Evolutionary conservation across 169 alveolate genomes (phyloP).

Genomic region (Eimeria tenella): DNA sequence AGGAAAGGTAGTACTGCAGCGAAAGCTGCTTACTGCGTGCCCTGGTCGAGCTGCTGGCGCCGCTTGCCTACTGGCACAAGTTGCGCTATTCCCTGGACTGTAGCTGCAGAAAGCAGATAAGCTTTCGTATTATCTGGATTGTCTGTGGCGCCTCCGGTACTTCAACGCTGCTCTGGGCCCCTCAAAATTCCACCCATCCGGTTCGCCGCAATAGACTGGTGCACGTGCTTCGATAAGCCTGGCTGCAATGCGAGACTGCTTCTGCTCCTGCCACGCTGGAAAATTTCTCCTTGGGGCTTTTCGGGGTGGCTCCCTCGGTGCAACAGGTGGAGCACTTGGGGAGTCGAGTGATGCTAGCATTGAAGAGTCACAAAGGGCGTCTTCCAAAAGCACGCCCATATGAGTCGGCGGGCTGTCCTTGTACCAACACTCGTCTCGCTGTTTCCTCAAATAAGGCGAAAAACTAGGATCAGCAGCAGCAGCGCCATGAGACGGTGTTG

Average conservation of each 20-base stretch:
- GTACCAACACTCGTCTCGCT: neutral
- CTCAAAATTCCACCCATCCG: neutral
- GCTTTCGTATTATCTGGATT: too few relatives aligned
- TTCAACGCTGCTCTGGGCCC: neutral
- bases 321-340: neutral
- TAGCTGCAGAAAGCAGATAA: too few relatives aligned
- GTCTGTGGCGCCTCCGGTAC: neutral
- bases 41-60: neutral
- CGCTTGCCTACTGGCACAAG: neutral
- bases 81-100: too few relatives aligned
- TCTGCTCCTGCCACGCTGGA: neutral
- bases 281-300: neutral
- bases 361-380: neutral
- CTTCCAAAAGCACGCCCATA: neutral
- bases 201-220: neutral
- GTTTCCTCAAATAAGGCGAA: neutral
- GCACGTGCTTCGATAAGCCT: neutral
- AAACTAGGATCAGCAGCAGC: slow-evolving; percentile 1
- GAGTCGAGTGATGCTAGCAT: neutral
- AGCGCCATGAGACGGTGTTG: slow-evolving; percentile 47
- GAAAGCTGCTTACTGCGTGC: neutral
- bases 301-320: neutral
- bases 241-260: neutral
- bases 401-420: neutral
- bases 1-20: neutral